A percentile compares a stretch with the other conserved stretches of the same genome.
phyloP scores from a whole-genome alignment of 108 stramenopile genomes.

The Thalassiosira profunda region DNA sequence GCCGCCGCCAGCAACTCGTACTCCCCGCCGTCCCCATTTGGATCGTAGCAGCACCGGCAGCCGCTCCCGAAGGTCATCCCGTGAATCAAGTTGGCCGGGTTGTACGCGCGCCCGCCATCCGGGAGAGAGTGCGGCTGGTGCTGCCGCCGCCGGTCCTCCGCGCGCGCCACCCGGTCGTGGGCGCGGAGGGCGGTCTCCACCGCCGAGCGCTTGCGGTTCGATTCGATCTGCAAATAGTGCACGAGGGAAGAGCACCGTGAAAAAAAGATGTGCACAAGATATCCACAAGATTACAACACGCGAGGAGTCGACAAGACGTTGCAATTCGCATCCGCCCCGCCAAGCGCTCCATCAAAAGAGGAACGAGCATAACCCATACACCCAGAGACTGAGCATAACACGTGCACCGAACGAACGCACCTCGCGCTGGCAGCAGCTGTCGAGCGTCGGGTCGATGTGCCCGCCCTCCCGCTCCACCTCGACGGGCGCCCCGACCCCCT shows the following conservation, averaged over 20 bases:
- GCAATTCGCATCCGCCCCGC: not conserved
- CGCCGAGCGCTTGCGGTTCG: slow-evolving; percentile 66
- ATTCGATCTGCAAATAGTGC: slow-evolving; percentile 65
- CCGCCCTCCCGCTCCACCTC: slow-evolving; percentile 23
- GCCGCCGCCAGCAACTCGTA: slow-evolving; percentile 64
- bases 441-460: slow-evolving; percentile 77
- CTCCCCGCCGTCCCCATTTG: slow-evolving; percentile 82
- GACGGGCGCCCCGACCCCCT: slow-evolving; percentile 82
- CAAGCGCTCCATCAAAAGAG: not conserved
- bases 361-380: not conserved
- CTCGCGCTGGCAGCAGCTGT: slow-evolving; percentile 86
- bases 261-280: not conserved
- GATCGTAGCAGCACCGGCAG: slow-evolving; percentile 88
- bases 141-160: slow-evolving; percentile 64
- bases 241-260: not conserved
- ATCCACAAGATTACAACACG: no score
- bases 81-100: slow-evolving; percentile 51
- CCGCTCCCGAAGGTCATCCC: slow-evolving; percentile 47
- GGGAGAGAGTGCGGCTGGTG: not conserved
- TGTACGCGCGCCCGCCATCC: not conserved
- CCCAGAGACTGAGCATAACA: not conserved
- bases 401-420: slow-evolving; percentile 26
- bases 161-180: slow-evolving; percentile 76
- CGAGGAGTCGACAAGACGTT: not conserved
- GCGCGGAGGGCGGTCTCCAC: slow-evolving; percentile 60